Conservation (phyloP, 345 rosid genomes). For the Camelina sativa region DNA sequence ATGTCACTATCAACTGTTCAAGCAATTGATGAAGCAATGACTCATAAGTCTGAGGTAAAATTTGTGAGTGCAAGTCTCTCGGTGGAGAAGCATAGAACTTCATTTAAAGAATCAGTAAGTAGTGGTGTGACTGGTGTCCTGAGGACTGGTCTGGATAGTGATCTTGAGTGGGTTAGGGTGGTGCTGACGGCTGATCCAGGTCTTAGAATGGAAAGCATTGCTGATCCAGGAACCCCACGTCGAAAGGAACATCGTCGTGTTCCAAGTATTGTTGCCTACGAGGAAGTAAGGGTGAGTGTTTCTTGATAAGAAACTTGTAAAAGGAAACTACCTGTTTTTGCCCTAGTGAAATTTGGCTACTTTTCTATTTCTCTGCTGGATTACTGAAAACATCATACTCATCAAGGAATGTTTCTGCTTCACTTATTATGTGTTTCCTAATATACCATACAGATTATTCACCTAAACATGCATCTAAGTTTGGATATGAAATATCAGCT, state of each 20-base stretch:
- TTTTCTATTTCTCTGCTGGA: background rate
- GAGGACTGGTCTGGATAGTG: constrained; percentile 45
- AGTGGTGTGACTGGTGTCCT: constrained; percentile 26
- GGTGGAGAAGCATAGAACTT: constrained; percentile 53
- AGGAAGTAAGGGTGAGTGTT: constrained; percentile 89
- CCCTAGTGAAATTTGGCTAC: constrained; percentile 8
- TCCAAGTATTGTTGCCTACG: constrained; percentile 94
- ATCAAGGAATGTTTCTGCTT: background rate
- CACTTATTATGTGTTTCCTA: background rate
- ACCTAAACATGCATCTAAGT: background rate
- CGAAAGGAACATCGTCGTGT: constrained; percentile 97
- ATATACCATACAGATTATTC: background rate
- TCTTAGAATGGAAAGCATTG: constrained; percentile 69
- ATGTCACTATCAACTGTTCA: constrained; percentile 94
- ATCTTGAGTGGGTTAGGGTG: constrained; percentile 91
- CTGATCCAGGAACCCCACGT: constrained; percentile 59
- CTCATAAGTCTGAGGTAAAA: constrained; percentile 75
- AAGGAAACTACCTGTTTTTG: constrained; percentile 3
- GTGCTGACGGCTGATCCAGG: constrained; percentile 86
- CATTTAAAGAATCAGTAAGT: constrained; percentile 11
- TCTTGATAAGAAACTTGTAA: constrained; percentile 19
- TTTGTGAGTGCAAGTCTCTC: constrained; percentile 66
- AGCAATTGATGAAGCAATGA: constrained; percentile 99
- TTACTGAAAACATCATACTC: constrained; percentile 1
- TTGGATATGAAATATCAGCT: constrained; percentile 1